A percentile compares a stretch with the other conserved stretches of the same genome.
phyloP scores from a whole-genome alignment of 2,329 filamentous ascomycete species.

The Fusarium siculi region DNA sequence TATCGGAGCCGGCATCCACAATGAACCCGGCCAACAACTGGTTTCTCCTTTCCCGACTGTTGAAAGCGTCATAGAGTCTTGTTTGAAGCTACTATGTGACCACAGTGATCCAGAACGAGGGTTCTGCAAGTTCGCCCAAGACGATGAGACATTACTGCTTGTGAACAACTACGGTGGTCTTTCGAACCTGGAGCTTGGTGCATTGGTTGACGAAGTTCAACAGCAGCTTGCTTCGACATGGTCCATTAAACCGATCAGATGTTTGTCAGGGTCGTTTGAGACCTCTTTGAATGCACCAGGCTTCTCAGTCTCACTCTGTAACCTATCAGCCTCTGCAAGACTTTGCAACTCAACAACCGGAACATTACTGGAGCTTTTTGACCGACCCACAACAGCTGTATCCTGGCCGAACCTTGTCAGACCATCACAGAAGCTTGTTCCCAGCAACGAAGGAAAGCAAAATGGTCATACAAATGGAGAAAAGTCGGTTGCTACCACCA shows the following conservation, averaged over 20 bases:
- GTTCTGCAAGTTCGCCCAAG: not conserved
- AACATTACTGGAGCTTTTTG: not conserved
- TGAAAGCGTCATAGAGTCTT: not conserved
- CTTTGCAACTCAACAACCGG: not conserved
- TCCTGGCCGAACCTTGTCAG: not conserved
- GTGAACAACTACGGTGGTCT: not conserved
- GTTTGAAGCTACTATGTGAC: not conserved
- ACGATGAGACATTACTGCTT: fast-evolving
- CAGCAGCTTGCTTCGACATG: not conserved
- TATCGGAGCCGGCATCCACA: not conserved
- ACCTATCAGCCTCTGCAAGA: not conserved
- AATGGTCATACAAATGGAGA: not conserved
- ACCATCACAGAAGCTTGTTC: not conserved
- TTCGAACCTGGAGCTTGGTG: not conserved
- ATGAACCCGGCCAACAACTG: not conserved
- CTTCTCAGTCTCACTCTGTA: not conserved
- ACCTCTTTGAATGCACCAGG: not conserved
- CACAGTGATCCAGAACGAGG: not conserved
- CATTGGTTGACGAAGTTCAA: fast-evolving
- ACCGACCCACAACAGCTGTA: not conserved
- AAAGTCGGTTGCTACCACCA: fast-evolving
- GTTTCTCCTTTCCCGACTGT: not conserved
- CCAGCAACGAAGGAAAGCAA: too few species aligned
- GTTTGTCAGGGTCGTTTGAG: not conserved
- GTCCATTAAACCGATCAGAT: not conserved